Conservation (phyloP, 2,329 filamentous ascomycete genomes). For the Cordyceps pruinosa region DNA sequence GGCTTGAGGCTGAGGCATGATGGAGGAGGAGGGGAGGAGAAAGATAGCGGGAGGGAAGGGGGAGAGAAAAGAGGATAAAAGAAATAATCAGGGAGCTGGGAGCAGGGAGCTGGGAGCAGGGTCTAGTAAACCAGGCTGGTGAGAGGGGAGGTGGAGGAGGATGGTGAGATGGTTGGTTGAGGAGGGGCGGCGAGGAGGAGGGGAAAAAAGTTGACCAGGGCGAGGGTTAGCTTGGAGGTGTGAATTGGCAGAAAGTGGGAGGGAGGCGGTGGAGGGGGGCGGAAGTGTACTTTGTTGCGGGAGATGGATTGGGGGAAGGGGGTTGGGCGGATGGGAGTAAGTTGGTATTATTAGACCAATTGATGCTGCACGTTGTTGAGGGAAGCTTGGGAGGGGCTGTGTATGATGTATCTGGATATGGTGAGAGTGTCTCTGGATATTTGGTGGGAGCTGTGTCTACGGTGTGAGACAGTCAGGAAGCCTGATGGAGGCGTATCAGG, state of each 20-base stretch:
- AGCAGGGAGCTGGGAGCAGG: no score
- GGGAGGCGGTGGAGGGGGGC: slow-evolving; percentile 6
- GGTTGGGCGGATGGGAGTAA: neutral
- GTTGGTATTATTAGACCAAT: neutral
- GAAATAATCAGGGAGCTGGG: slow-evolving; percentile 1
- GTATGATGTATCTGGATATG: no score
- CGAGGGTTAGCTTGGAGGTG: neutral
- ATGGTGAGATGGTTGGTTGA: slow-evolving; percentile 10
- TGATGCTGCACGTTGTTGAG: slow-evolving; percentile 7
- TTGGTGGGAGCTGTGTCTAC: no score
- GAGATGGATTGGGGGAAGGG: neutral
- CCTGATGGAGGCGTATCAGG: no score
- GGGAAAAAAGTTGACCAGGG: neutral
- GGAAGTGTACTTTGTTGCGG: neutral
- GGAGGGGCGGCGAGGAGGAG: slow-evolving; percentile 1
- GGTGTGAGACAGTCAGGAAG: no score
- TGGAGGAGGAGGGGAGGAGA: slow-evolving; percentile 13
- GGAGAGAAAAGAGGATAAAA: neutral
- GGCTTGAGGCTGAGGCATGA: slow-evolving; percentile 29
- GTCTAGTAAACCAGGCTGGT: slow-evolving; percentile 1
- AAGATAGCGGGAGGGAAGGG: slow-evolving; percentile 13
- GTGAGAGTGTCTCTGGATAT: no score
- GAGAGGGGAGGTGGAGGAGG: neutral
- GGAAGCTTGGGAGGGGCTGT: no score
- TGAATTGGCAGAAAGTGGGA: slow-evolving; percentile 4